phyloP scores from a whole-genome alignment of 257 asterid genomes.

The Fraxinus pennsylvanica region DNA sequence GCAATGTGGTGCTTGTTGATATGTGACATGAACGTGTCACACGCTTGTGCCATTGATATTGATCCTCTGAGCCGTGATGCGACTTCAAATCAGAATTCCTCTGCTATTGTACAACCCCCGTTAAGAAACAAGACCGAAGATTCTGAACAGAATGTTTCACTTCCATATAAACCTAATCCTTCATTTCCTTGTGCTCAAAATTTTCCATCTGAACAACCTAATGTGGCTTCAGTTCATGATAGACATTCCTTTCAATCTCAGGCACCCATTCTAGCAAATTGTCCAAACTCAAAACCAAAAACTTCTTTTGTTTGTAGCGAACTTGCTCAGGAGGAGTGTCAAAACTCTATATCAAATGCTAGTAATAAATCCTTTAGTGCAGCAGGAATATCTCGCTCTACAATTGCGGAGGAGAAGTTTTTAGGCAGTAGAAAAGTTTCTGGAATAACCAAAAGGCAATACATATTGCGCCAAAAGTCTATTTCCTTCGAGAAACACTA shows the following conservation, averaged over 20 bases:
- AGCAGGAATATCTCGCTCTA: conserved; percentile 48
- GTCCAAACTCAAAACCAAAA: conserved; percentile 40
- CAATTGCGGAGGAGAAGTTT: conserved; percentile 57
- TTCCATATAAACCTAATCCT: conserved; percentile 47
- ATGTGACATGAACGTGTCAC: conserved; percentile 89
- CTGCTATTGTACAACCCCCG: conserved; percentile 37
- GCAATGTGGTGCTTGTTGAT: conserved; percentile 98
- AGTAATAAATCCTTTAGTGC: conserved; percentile 56
- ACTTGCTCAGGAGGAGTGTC: conserved; percentile 46
- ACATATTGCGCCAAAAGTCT: conserved; percentile 70
- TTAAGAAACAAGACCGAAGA: conserved; percentile 40
- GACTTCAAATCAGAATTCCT: conserved; percentile 37
- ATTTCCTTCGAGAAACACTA: conserved; percentile 62
- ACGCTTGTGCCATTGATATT: conserved; percentile 81
- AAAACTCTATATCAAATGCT: conserved; percentile 33
- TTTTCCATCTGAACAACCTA: conserved; percentile 41
- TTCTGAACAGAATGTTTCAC: conserved; percentile 40
- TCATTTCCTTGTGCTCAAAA: conserved; percentile 42
- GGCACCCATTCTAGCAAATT: conserved; percentile 34
- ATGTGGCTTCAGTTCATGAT: conserved; percentile 34
- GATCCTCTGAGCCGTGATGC: conserved; percentile 52
- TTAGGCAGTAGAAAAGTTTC: conserved; percentile 64
- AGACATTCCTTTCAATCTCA: conserved; percentile 53
- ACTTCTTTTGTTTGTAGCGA: conserved; percentile 38
- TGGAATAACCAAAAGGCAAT: conserved; percentile 71